Evolutionary conservation across 352 stramenopile species (phyloP).

Genomic region (Phytophthora melonis): DNA sequence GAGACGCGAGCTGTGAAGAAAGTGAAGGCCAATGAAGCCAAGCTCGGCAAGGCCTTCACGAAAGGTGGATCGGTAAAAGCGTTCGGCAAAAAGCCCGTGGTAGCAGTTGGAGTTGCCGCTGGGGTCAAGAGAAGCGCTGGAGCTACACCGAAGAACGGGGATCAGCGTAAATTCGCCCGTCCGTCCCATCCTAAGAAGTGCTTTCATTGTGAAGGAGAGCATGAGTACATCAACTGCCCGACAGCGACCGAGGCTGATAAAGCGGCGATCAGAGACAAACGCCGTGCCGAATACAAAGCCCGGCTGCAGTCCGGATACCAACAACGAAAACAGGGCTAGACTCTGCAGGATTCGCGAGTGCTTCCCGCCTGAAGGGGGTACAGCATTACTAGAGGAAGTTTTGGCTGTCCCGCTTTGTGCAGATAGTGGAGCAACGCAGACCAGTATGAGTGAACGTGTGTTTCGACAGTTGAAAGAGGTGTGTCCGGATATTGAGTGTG

Average conservation of each 20-base stretch:
- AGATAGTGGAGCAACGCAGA: slow-evolving; percentile 19
- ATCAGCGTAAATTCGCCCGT: slow-evolving; percentile 8
- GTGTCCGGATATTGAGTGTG: neutral
- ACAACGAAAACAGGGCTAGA: slow-evolving; percentile 2
- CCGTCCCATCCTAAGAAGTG: slow-evolving; percentile 7
- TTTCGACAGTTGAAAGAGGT: slow-evolving; percentile 2
- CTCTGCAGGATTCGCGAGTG: slow-evolving; percentile 4
- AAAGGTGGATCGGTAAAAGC: neutral
- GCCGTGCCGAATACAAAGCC: slow-evolving; percentile 7
- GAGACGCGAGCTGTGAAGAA: slow-evolving; percentile 1
- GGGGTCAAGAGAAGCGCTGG: neutral
- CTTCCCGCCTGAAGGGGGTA: neutral
- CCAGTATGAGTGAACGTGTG: slow-evolving; percentile 10
- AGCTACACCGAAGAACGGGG: neutral
- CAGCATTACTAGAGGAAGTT: slow-evolving; percentile 7
- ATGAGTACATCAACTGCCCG: slow-evolving; percentile 20
- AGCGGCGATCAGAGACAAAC: slow-evolving; percentile 17
- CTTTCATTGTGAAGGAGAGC: slow-evolving; percentile 16
- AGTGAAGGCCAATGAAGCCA: neutral
- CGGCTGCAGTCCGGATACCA: neutral
- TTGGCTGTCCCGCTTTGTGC: slow-evolving; percentile 14
- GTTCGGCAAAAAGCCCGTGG: neutral
- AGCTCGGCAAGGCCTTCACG: neutral
- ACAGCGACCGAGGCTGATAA: slow-evolving; percentile 20
- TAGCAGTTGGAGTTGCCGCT: slow-evolving; percentile 9